Evolutionary conservation across 176 grass and related monocot species (phyloP), one percentile per base, ranked within the genome.

Genomic region (Ampelocalamus luodianensis): DNA sequence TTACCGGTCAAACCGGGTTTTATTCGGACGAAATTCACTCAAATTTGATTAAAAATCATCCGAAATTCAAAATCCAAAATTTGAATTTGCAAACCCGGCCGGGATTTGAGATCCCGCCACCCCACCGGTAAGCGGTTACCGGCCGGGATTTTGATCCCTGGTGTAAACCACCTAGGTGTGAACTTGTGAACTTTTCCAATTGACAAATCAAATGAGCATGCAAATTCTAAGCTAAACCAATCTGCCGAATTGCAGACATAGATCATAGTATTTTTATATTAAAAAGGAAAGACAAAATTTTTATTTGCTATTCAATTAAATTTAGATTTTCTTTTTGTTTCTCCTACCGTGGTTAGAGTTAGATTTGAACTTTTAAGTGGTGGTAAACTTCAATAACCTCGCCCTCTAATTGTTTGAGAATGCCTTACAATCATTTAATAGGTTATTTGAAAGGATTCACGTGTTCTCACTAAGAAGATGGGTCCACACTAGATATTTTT

Each of bases 141-240:
- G n/a, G n/a, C n/a, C n/a, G n/a, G n/a, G n/a, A n/a, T n/a, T n/a
- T n/a, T n/a, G n/a, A n/a, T n/a, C n/a, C n/a, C n/a, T n/a, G n/a
- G 27, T 13, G 8, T 12, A 49, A 53, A 54, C 16, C n/a, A 10
- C n/a, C 20, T 23, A 8, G 3, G 56, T 4, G 20, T 24, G 56
- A n/a, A 24, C 9, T 8, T 4, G 20, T 24, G 56, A n/a, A 24
- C 9, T 8, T 40, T 11, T 53, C 53, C 9, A 54, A 12, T 54
- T 74, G 72, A 29, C 48, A 22, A 37, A 54, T 76, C 50, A 38
- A 39, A 76, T 58, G 6, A 40, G 20, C 34, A 76, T 59, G 36
- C 62, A 34, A 22, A 58, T 59, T 76, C 5, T 76, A 76, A 20
- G 73, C 11, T 24, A 58, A 39, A 39, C 51, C 32, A 77, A 75